Percentiles rank a stretch among this genome's conserved stretches.
These are phyloP conservation scores for Podila epigama DNA, from an alignment of 192 early-diverging fungal genomes.

Conservation along the genomic window DNA sequence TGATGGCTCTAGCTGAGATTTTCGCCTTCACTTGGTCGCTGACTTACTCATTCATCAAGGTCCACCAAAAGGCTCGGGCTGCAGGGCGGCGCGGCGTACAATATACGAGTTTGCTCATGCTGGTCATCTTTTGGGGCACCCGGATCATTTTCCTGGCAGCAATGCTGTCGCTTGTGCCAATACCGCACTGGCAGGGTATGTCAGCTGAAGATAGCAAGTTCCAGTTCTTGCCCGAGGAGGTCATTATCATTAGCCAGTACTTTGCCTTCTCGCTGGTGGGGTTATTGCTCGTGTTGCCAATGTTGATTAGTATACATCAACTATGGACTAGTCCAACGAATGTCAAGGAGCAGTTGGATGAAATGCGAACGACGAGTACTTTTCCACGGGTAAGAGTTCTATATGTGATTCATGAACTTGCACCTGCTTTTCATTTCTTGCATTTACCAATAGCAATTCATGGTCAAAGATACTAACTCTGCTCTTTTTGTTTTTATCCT, in stretches of 20 bases:
- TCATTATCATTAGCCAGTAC: conserved; percentile 10
- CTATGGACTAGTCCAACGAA: conserved; percentile 10
- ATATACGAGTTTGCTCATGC: conserved; percentile 12
- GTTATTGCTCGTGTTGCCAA: conserved; percentile 11
- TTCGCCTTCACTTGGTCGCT: conserved; percentile 14
- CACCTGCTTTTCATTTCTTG: too few species aligned
- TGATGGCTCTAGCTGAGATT: conserved; percentile 19
- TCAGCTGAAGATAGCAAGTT: neutral
- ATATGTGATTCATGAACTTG: too few species aligned
- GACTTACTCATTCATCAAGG: conserved; percentile 16
- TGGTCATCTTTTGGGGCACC: conserved; percentile 5
- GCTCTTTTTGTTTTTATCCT: too few species aligned
- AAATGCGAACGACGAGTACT: conserved; percentile 13
- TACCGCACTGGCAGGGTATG: conserved; percentile 20
- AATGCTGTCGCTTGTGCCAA: conserved; percentile 11
- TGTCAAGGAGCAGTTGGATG: conserved; percentile 13
- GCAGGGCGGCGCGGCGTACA: conserved; percentile 14
- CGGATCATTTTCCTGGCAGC: conserved; percentile 7
- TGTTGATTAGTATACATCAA: conserved; percentile 13
- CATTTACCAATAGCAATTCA: too few species aligned
- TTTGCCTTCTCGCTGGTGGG: conserved; percentile 1
- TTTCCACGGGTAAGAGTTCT: conserved; percentile 18
- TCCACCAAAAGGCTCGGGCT: conserved; percentile 18
- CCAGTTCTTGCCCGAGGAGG: neutral
- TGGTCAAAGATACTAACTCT: too few species aligned